Evolutionary conservation across 805 yeast species (phyloP).

Genomic region (Scheffersomyces coipomensis): DNA sequence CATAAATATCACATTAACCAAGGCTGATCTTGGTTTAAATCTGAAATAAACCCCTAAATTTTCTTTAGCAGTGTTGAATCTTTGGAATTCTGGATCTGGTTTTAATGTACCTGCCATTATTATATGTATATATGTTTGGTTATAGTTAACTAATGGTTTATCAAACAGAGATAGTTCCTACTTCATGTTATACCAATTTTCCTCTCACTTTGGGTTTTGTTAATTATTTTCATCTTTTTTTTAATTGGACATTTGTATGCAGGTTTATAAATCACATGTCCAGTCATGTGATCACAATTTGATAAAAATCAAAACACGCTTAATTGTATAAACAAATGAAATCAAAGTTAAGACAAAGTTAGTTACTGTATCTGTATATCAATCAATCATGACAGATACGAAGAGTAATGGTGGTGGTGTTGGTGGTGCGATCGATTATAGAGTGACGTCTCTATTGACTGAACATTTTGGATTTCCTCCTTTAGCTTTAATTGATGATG

Average conservation of each 20-base stretch:
- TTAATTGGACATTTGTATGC: background rate
- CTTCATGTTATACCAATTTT: too few species aligned
- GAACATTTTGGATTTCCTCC: slow-evolving; percentile 90
- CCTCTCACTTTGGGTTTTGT: too few species aligned
- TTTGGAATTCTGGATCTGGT: slow-evolving; percentile 42
- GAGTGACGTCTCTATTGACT: slow-evolving; percentile 52
- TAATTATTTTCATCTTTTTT: too few species aligned
- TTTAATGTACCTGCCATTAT: slow-evolving; percentile 43
- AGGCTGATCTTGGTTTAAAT: slow-evolving; percentile 37
- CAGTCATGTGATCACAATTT: background rate
- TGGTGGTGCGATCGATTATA: slow-evolving; percentile 21
- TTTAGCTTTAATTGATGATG: slow-evolving; percentile 76
- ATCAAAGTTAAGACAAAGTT: too few species aligned
- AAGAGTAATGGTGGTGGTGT: too few species aligned
- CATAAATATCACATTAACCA: slow-evolving; percentile 34
- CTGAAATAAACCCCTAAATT: slow-evolving; percentile 41
- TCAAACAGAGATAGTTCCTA: too few species aligned
- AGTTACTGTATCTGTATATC: background rate
- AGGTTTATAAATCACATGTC: background rate
- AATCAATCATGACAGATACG: slow-evolving; percentile 2
- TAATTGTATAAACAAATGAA: too few species aligned
- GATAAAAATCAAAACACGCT: too few species aligned
- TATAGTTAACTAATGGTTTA: background rate
- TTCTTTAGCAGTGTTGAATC: slow-evolving; percentile 42
- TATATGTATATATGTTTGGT: too few species aligned